phyloP scores from a whole-genome alignment of 495 filamentous ascomycete genomes.

The Pseudomonodictys pantanalensis region DNA sequence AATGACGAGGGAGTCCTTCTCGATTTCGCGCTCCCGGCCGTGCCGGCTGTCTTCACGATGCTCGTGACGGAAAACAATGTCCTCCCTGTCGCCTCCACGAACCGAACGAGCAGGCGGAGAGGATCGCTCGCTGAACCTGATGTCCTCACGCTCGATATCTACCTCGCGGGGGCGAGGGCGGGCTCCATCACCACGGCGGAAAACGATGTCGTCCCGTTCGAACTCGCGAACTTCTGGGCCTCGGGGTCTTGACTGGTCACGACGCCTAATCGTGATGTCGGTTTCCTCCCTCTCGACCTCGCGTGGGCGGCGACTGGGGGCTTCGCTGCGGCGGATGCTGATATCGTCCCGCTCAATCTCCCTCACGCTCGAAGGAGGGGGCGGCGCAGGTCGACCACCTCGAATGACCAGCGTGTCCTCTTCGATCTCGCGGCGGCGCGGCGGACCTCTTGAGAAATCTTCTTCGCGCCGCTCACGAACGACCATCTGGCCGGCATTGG shows the following conservation, averaged over 20 bases:
- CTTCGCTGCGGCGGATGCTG: conserved; percentile 35
- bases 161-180: conserved; percentile 29
- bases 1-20: conserved; percentile 33
- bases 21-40: conserved; percentile 32
- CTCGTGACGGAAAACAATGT: conserved; percentile 34
- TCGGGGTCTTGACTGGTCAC: conserved; percentile 19
- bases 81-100: conserved; percentile 37
- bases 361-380: conserved; percentile 21
- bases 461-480: conserved; percentile 41
- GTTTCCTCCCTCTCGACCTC: conserved; percentile 38
- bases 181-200: conserved; percentile 34
- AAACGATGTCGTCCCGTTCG: conserved; percentile 34
- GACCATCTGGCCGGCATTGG: conserved; percentile 48
- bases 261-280: conserved; percentile 29
- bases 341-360: conserved; percentile 44
- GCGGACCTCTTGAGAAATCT: conserved; percentile 17
- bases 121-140: conserved; percentile 28
- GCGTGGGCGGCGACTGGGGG: conserved; percentile 25
- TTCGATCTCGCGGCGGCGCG: conserved; percentile 35
- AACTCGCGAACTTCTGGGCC: conserved; percentile 25
- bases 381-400: conserved; percentile 25
- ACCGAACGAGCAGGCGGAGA: conserved; percentile 18
- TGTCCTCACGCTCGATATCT: conserved; percentile 37
- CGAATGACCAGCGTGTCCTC: conserved; percentile 30
- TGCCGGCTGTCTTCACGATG: conserved; percentile 30